Evolutionary conservation across 2,329 filamentous ascomycete genomes (phyloP), one percentile per base, ranked within the genome.

Genomic region (Aspergillus quadrilineatus): DNA sequence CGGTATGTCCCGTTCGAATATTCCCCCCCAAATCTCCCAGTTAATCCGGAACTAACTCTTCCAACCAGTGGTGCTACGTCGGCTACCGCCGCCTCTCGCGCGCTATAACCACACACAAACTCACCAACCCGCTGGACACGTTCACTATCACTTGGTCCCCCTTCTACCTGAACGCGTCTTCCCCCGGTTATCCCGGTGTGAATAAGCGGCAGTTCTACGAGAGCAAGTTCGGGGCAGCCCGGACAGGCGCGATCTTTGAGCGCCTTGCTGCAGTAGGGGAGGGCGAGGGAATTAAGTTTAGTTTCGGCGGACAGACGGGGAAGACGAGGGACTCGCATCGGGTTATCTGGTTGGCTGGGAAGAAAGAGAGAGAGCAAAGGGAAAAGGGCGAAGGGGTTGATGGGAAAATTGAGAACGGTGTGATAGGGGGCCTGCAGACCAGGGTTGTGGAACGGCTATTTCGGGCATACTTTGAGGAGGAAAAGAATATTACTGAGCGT

Each of bases 281-380:
- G 37, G 74, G 77, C 22, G 85, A 89, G 48, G 90, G 89, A 1
- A 89, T 96, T 67, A 74, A 83, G 48, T 95, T 95, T 74, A 82
- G 82, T 22, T 89, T 87, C 61, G 82, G 83, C 10, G 89, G 90
- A 53, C 84, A 81, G 61, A 85, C 85, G 5, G 92, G 92, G 47
- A 89, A 87, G 66, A 93, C 90, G 15, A 80, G 90, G 17, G 89
- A 95, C 65, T 89, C 88, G 55, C 91, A 96, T 73, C 83, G 91
- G 3, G 69, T 93, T 58, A 81, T 92, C 44, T 85, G 92, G 75
- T 80, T 92, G 54, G 90, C 73, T 74, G 85, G 79, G 67, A 77
- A 69, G 68, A 85, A 82, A 62, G 65, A 69, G 50, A 62, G 57
- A 29, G 54, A 64, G 28, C 14, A 14, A n/a, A 17, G 22, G 17